Base-by-base conservation (phyloP, 2,329 filamentous ascomycete genomes). In the Trichoderma brevicompactum region DNA sequence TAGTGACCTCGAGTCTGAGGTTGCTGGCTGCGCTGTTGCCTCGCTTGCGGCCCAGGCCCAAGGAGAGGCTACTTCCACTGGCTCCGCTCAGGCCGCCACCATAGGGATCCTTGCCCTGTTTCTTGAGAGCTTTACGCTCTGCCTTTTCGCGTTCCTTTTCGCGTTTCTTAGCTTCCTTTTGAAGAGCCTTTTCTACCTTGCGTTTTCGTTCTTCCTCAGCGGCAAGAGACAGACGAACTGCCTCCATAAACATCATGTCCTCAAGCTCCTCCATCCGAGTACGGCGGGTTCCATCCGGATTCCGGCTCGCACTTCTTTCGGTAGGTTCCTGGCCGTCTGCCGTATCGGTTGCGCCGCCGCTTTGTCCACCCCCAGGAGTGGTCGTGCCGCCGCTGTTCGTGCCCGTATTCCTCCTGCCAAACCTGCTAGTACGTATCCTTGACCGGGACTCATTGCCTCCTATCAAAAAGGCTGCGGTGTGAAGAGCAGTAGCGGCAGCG, bases 161-260 rank as follows among this genome's bases (percentile, higher is more conserved):
- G 64, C 87, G 87, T 72, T 89, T 92, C 80, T 96, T 97, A 1
- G 90, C 89, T 66, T 95, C 91, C 75, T 96, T 97, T 7, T 76
- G 73, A 13, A 75, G 50, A 5, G 72, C 73, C 69, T 80, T 80
- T 46, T 78, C 78, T 66, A 94, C 90, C 74, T 92, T 95, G 53
- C 86, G 89, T 70, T 92, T 91, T n/a, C 94, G 86, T 48, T 98
- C 94, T 72, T 98, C 94, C 75, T 99, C 95, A 1, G 92, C 89
- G 0, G 91, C 93, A n/a, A 99, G 81, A 54, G 93, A 97, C 36
- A 97, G 78, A 44, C 95, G 85, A 54, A 99, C 96, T 0, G 95
- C 95, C 76, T 99, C 95, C 83, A 95, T 92, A 82, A 98, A 93
- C 95, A 99, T 99, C 82, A 99, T 91, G 55, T 97, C 94, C 75